A percentile compares a stretch with the other conserved stretches of the same genome.
Evolutionary conservation across 805 yeast species (phyloP).

Genomic region (Pichia deserticola): DNA sequence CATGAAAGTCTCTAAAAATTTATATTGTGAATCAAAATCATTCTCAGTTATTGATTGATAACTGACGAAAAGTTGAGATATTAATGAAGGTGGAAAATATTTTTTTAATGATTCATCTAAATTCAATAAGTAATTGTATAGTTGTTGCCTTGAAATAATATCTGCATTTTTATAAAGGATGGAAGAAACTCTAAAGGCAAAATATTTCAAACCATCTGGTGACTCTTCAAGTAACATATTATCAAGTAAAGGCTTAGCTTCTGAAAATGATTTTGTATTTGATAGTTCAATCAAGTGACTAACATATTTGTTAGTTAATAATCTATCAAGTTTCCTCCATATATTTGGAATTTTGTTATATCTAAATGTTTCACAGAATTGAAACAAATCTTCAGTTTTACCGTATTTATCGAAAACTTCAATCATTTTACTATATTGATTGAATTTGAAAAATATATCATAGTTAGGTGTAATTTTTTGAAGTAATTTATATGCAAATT

Average conservation of each 20-base stretch:
- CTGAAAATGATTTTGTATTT: background rate
- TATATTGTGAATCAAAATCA: background rate
- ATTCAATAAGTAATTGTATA: background rate
- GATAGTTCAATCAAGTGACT: conserved; percentile 4
- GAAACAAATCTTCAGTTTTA: conserved; percentile 11
- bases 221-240: background rate
- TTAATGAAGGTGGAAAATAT: conserved; percentile 6
- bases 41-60: background rate
- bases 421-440: conserved; percentile 10
- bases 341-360: conserved; percentile 8
- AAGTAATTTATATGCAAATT: conserved; percentile 11
- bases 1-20: conserved; percentile 3
- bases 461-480: background rate
- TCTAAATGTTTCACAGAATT: conserved; percentile 12
- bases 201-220: conserved; percentile 7
- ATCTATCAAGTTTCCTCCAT: conserved; percentile 5
- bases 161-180: conserved; percentile 4
- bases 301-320: conserved; percentile 1
- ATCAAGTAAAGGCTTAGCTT: background rate
- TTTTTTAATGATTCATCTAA: background rate
- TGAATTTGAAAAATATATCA: conserved; percentile 13
- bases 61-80: background rate
- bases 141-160: background rate
- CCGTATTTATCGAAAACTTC: conserved; percentile 21
- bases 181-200: conserved; percentile 3